Evolutionary conservation across 2,329 filamentous ascomycete species (phyloP), one percentile per base, ranked within the genome.

Genomic region (Fusarium vanettenii): DNA sequence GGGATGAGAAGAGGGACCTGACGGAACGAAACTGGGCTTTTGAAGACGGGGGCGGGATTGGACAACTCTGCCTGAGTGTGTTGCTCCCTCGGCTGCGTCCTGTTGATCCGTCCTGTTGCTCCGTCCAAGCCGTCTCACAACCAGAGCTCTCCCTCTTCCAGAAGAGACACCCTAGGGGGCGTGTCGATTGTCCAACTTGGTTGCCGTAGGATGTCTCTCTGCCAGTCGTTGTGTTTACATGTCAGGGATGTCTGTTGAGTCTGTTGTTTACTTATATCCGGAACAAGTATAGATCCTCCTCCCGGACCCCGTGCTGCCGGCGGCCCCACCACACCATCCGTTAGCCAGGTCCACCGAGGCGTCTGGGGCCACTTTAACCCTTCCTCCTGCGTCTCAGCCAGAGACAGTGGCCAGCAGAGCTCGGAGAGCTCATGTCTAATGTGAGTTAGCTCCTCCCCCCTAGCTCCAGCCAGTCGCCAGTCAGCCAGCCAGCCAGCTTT

Each of bases 41-140:
- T 84, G 83, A 84, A 79, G 81, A 79, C 79, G 79, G 80, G 80
- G 78, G 77, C 73, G 70, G 77, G 80, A 79, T 80, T 76, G 79
- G 79, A 79, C 67, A 57, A 74, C 66, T 75, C 69, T 52, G 60
- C 69, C 48, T 55, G 43, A 64, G 50, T 70, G 63, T 66, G 72
- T 71, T 67, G 72, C 68, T 77, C 68, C 73, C 69, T 72, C 74
- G 68, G 74, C 61, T 59, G 70, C 67, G 69, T 75, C 62, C 73
- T 73, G 69, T 75, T 75, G 66, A 75, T 75, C 72, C 66, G 67
- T 65, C 52, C 60, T 63, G 68, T 66, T 56, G 37, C 71, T 60
- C 70, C 41, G 50, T 59, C 66, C 73, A 73, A 75, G 67, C 52
- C 41, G 62, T 56, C 43, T 33, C 37, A 39, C 63, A 39, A 37